Evolutionary conservation across 768 basidiomycete species (phyloP).

Genomic region (Lactifluus echinatus): DNA sequence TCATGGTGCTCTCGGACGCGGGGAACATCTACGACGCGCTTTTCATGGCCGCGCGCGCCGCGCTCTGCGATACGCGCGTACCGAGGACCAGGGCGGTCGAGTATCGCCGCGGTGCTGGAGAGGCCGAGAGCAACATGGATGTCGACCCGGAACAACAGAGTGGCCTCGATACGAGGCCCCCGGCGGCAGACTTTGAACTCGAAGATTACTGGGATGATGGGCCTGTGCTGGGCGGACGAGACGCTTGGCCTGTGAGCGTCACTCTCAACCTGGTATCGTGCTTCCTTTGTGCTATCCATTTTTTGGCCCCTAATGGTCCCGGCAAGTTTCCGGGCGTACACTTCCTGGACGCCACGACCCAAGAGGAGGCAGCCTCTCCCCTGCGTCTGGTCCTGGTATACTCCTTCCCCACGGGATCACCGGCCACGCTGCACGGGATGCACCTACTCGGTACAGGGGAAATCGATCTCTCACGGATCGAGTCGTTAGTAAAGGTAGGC

Average conservation of each 20-base stretch:
- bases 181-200: slow-evolving; percentile 76
- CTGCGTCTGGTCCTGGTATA: slow-evolving; percentile 54
- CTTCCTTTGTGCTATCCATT: neutral
- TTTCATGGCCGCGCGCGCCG: slow-evolving; percentile 71
- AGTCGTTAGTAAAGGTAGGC: slow-evolving; percentile 45
- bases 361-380: slow-evolving; percentile 64
- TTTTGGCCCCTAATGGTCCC: neutral
- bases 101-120: slow-evolving; percentile 42
- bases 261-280: slow-evolving; percentile 66
- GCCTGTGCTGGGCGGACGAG: slow-evolving; percentile 49
- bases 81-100: slow-evolving; percentile 66
- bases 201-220: slow-evolving; percentile 87
- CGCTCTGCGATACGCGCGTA: slow-evolving; percentile 74
- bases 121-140: slow-evolving; percentile 40
- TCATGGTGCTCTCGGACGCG: slow-evolving; percentile 62
- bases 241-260: slow-evolving; percentile 66
- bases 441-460: slow-evolving; percentile 58
- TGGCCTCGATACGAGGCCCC: slow-evolving; percentile 48
- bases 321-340: slow-evolving; percentile 47
- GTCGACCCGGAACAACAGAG: slow-evolving; percentile 40
- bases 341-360: slow-evolving; percentile 64
- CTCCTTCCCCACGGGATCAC: slow-evolving; percentile 40
- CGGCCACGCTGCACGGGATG: slow-evolving; percentile 49
- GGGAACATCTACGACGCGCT: slow-evolving; percentile 74
- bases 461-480: slow-evolving; percentile 39